Conservation (phyloP, 768 basidiomycete genomes). For the Lactifluus hygrophoroides region DNA sequence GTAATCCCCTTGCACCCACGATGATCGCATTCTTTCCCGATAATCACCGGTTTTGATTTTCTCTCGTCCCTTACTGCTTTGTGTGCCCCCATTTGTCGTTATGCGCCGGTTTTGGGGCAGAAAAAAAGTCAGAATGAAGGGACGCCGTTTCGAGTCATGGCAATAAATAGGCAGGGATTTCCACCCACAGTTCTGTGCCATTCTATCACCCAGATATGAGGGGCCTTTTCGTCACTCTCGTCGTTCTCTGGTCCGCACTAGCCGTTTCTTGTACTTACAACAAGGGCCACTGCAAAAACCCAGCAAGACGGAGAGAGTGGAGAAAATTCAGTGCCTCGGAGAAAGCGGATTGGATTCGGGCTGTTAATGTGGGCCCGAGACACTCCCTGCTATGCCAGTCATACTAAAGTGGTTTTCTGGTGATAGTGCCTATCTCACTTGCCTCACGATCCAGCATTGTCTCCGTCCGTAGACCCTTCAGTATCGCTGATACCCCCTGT, state of each 20-base stretch:
- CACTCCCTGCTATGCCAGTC: not conserved
- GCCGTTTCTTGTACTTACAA: not conserved
- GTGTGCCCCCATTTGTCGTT: too few species aligned
- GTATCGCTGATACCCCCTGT: slow-evolving; percentile 15
- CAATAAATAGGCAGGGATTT: not conserved
- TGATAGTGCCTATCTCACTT: slow-evolving; percentile 17
- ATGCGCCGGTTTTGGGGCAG: too few species aligned
- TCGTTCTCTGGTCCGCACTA: not conserved
- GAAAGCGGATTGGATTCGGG: slow-evolving; percentile 22
- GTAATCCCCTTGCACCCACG: too few species aligned
- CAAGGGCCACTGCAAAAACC: slow-evolving; percentile 10
- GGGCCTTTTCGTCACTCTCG: not conserved
- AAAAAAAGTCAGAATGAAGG: too few species aligned
- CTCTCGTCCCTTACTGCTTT: too few species aligned
- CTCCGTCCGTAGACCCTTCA: slow-evolving; percentile 4
- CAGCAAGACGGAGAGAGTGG: slow-evolving; percentile 23
- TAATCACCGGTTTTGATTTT: too few species aligned
- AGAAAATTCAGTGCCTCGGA: slow-evolving; percentile 15
- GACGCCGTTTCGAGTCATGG: too few species aligned
- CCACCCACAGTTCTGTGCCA: too few species aligned
- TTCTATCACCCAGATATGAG: not conserved
- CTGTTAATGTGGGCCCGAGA: slow-evolving; percentile 21
- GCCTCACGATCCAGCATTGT: slow-evolving; percentile 16
- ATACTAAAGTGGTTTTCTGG: not conserved
- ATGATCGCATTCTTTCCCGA: too few species aligned